Conservation (phyloP, 2,329 filamentous ascomycete species). For the Calonectria pauciramosa region DNA sequence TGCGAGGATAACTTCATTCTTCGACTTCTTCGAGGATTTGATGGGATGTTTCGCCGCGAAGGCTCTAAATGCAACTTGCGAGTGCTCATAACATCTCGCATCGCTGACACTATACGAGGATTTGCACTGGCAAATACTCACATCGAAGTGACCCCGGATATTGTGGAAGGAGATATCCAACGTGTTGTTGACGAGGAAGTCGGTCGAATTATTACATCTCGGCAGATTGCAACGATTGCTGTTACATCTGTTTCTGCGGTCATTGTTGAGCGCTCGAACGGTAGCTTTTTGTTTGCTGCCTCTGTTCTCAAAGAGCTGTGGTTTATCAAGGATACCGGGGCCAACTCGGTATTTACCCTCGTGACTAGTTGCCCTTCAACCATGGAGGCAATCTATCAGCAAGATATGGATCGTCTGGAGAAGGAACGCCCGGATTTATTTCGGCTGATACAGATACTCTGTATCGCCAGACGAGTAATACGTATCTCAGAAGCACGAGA, state of each 20-base stretch:
- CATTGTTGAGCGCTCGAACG: slow-evolving; percentile 38
- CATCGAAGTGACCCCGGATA: slow-evolving; percentile 28
- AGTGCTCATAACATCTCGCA: slow-evolving; percentile 31
- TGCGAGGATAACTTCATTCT: slow-evolving; percentile 32
- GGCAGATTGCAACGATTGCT: slow-evolving; percentile 34
- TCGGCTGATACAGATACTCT: slow-evolving; percentile 33
- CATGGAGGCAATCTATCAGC: slow-evolving; percentile 41
- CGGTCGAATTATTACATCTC: slow-evolving; percentile 34
- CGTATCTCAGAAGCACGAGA: slow-evolving; percentile 31
- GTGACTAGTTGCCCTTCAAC: slow-evolving; percentile 36
- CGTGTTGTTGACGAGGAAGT: slow-evolving; percentile 37
- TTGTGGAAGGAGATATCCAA: slow-evolving; percentile 33
- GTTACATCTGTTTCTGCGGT: slow-evolving; percentile 34
- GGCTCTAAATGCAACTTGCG: slow-evolving; percentile 14
- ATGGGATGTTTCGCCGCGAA: slow-evolving; percentile 33
- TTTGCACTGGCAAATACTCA: slow-evolving; percentile 33
- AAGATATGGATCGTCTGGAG: slow-evolving; percentile 38
- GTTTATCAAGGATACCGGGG: slow-evolving; percentile 37
- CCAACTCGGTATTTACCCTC: slow-evolving; percentile 37
- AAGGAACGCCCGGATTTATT: slow-evolving; percentile 35
- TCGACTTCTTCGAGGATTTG: slow-evolving; percentile 29
- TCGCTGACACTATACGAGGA: slow-evolving; percentile 34
- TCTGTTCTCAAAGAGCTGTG: slow-evolving; percentile 39
- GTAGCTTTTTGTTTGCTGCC: slow-evolving; percentile 37
- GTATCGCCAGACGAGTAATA: slow-evolving; percentile 28